These are phyloP conservation scores for Rhizopus microsporus DNA, from an alignment of 371 early-diverging fungal species.

Conservation along the genomic window DNA sequence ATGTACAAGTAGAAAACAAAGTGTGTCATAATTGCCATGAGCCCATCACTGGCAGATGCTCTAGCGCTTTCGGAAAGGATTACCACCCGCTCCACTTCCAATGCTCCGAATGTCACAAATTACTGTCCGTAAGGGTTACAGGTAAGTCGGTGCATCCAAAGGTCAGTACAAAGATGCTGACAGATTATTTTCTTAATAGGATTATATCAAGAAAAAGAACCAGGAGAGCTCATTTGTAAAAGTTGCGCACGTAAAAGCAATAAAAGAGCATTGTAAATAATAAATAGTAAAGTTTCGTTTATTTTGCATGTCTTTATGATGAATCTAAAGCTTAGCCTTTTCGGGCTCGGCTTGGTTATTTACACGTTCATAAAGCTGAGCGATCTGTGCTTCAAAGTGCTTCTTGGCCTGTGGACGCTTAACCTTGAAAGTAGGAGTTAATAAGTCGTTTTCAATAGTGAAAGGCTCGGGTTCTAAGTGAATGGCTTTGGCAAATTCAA, in stretches of 20 bases:
- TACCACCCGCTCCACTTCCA: slow-evolving; percentile 60
- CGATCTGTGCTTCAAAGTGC: slow-evolving; percentile 62
- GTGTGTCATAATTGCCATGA: slow-evolving; percentile 38
- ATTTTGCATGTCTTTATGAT: slow-evolving; percentile 1
- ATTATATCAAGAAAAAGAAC: slow-evolving; percentile 14
- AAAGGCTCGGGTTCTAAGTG: slow-evolving; percentile 56
- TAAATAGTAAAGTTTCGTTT: not conserved
- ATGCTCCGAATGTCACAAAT: slow-evolving; percentile 50
- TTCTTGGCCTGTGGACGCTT: slow-evolving; percentile 76
- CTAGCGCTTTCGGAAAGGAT: slow-evolving; percentile 48
- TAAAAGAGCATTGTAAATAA: not conserved
- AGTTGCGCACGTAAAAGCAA: slow-evolving; percentile 15
- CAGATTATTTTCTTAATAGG: slow-evolving; percentile 6
- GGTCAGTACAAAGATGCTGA: not conserved
- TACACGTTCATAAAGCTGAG: slow-evolving; percentile 58
- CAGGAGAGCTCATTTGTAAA: slow-evolving; percentile 24
- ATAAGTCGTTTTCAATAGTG: slow-evolving; percentile 57
- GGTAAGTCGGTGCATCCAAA: slow-evolving; percentile 7
- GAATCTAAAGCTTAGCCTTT: slow-evolving; percentile 26
- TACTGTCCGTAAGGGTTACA: slow-evolving; percentile 28
- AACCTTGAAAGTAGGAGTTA: slow-evolving; percentile 76
- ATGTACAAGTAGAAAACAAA: slow-evolving; percentile 5
- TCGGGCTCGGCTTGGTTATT: slow-evolving; percentile 19
- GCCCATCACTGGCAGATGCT: slow-evolving; percentile 50
- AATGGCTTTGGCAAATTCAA: slow-evolving; percentile 59